phyloP scores from a whole-genome alignment of 2,329 filamentous ascomycete species.

The Trichophyton equinum region DNA sequence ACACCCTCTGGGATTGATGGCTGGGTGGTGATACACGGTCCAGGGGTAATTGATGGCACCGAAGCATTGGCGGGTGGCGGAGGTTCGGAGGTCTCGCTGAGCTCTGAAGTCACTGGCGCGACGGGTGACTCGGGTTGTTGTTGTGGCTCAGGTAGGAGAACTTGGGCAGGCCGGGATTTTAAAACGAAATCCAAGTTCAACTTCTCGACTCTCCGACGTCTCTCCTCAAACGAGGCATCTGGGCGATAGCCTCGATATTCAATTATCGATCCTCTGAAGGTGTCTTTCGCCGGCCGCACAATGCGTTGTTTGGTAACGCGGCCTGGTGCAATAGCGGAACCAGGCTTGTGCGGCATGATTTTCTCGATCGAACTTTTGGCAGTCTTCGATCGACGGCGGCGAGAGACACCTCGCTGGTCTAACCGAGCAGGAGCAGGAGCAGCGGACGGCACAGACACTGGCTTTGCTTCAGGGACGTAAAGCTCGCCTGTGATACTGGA shows the following conservation, averaged over 20 bases:
- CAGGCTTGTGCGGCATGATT: not conserved
- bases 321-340: not conserved
- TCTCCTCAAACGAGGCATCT: not conserved
- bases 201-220: not conserved
- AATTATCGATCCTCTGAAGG: not conserved
- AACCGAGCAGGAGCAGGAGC: not conserved
- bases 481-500: not conserved
- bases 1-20: not conserved
- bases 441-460: not conserved
- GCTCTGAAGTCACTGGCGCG: not conserved
- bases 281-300: not conserved
- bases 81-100: not conserved
- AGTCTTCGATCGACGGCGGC: not conserved
- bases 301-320: slow-evolving; percentile 4
- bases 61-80: not conserved
- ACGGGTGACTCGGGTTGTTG: not conserved
- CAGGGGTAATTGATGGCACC: not conserved
- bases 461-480: not conserved
- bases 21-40: not conserved
- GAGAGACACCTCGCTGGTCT: not conserved
- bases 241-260: not conserved
- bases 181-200: not conserved
- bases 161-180: not conserved
- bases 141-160: not conserved
- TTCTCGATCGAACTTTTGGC: not conserved